phyloP scores from a whole-genome alignment of 768 basidiomycete species.

The Boletus eberwhitei region DNA sequence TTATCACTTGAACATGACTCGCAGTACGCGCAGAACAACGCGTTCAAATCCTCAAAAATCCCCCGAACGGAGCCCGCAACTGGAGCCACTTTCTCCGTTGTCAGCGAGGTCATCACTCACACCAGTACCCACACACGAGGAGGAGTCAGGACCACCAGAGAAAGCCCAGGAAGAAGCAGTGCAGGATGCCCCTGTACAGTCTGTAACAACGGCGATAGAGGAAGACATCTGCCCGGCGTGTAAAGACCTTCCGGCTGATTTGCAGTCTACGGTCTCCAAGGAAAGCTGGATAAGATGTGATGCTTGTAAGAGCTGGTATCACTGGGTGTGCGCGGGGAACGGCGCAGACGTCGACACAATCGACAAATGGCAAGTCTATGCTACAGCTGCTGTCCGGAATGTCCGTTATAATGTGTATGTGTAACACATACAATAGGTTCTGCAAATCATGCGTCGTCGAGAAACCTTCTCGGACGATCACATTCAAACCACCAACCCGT shows the following conservation, averaged over 20 bases:
- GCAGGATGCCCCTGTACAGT: conserved; percentile 12
- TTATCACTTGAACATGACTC: conserved; percentile 37
- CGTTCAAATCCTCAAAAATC: conserved; percentile 37
- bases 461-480: conserved; percentile 62
- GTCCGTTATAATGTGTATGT: conserved; percentile 10
- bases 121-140: conserved; percentile 24
- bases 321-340: conserved; percentile 76
- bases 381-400: conserved; percentile 11
- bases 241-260: conserved; percentile 31
- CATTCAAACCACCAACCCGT: conserved; percentile 72
- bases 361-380: conserved; percentile 67
- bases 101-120: conserved; percentile 30
- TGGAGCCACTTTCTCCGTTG: conserved; percentile 30
- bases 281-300: conserved; percentile 85
- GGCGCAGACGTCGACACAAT: conserved; percentile 61
- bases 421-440: conserved; percentile 49
- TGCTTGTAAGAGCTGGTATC: conserved; percentile 77
- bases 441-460: conserved; percentile 60
- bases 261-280: conserved; percentile 45
- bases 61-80: conserved; percentile 32
- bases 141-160: conserved; percentile 11
- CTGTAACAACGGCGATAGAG: conserved; percentile 11
- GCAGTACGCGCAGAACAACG: conserved; percentile 41
- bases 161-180: conserved; percentile 15
- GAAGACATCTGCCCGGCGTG: conserved; percentile 53